These are phyloP conservation scores for Phycomyces blakesleeanus DNA, from an alignment of 192 early-diverging fungal species.

Conservation along the genomic window DNA sequence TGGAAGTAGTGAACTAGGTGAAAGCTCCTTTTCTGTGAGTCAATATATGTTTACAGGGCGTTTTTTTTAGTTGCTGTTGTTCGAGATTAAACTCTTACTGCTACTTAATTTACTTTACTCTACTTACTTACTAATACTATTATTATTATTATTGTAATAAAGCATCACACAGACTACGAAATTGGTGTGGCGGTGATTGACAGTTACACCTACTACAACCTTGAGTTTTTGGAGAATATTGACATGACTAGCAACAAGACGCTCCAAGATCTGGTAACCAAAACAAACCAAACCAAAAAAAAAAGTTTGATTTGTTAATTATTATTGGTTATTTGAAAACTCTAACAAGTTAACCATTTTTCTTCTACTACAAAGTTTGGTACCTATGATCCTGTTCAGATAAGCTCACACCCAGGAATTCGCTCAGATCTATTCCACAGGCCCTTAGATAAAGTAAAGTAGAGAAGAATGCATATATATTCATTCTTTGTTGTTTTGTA, in stretches of 20 bases:
- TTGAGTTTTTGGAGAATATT: conserved; percentile 88
- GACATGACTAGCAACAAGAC: conserved; percentile 75
- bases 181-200: conserved; percentile 98
- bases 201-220: conserved; percentile 93
- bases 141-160: conserved; percentile 10
- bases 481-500: background rate
- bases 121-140: too few species aligned
- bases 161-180: conserved; percentile 85
- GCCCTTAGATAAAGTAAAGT: conserved; percentile 72
- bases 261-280: conserved; percentile 64
- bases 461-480: too few species aligned
- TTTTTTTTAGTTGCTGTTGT: too few species aligned
- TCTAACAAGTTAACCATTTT: background rate
- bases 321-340: background rate
- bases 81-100: too few species aligned
- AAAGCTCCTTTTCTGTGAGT: conserved; percentile 88
- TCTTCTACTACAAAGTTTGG: conserved; percentile 53
- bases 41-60: background rate
- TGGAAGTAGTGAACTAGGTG: conserved; percentile 77
- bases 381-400: conserved; percentile 72
- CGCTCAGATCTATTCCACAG: conserved; percentile 80
- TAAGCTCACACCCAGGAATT: conserved; percentile 83
- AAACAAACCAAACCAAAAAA: too few species aligned
- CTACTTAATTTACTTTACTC: too few species aligned
- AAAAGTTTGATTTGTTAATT: too few species aligned